phyloP scores from a whole-genome alignment of 192 early-diverging fungal genomes.

The Pilobolus umbonatus region DNA sequence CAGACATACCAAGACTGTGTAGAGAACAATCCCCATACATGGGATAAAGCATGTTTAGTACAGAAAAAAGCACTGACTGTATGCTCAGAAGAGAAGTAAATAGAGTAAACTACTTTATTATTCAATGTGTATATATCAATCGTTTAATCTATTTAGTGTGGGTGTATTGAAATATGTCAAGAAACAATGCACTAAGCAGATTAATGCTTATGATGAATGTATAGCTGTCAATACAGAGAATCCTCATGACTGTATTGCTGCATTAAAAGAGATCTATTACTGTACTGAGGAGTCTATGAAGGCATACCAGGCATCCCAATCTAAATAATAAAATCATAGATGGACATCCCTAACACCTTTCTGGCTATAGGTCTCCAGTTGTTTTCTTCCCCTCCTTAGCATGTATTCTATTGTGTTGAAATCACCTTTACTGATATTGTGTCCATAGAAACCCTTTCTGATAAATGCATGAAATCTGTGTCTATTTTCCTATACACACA shows the following conservation, averaged over 20 bases:
- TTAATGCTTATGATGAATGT: conserved; percentile 50
- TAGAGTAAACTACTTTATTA: neutral
- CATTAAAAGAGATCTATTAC: conserved; percentile 45
- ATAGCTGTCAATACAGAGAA: conserved; percentile 43
- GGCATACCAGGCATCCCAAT: conserved; percentile 17
- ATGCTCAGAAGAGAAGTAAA: conserved; percentile 58
- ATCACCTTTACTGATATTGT: conserved; percentile 53
- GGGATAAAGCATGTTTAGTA: conserved; percentile 50
- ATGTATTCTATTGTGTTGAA: conserved; percentile 69
- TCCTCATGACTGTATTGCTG: conserved; percentile 44
- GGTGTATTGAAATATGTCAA: conserved; percentile 57
- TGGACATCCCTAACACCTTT: conserved; percentile 60
- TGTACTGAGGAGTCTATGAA: conserved; percentile 46
- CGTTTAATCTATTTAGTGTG: conserved; percentile 32
- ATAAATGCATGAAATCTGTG: conserved; percentile 63
- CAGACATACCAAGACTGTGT: conserved; percentile 53
- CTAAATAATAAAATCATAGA: conserved; percentile 12
- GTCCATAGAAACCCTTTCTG: conserved; percentile 60
- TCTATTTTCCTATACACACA: conserved; percentile 44
- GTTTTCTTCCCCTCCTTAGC: conserved; percentile 57
- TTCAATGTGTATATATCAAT: conserved; percentile 6
- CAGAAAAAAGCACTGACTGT: conserved; percentile 51
- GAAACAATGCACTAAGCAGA: conserved; percentile 44
- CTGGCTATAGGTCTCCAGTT: conserved; percentile 57
- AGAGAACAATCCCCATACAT: conserved; percentile 46